Percentiles rank a stretch among this genome's conserved stretches.
Evolutionary conservation across 306 rosid genomes (phyloP).

Genomic region (Sophora flavescens): DNA sequence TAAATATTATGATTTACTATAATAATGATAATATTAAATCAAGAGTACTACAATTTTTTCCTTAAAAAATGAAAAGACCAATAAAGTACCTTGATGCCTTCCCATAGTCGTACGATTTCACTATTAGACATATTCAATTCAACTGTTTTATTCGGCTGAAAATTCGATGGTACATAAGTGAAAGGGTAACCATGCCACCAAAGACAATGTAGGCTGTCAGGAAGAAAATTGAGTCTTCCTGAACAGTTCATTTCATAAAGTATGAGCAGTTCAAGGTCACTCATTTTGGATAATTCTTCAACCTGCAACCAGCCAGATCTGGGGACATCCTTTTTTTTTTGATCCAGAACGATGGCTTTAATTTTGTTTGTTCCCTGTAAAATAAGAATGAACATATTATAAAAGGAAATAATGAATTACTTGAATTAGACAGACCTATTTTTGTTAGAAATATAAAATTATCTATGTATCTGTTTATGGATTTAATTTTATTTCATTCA

Average conservation of each 20-base stretch:
- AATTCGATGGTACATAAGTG: constrained; percentile 4
- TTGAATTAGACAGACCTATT: neutral
- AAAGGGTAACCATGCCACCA: constrained; percentile 29
- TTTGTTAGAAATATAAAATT: neutral
- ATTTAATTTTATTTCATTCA: neutral
- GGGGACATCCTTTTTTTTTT: neutral
- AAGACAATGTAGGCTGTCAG: constrained; percentile 11
- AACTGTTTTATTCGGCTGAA: neutral
- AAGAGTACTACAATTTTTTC: neutral
- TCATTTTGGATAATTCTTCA: constrained; percentile 6
- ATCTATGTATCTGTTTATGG: neutral
- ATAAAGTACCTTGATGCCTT: neutral
- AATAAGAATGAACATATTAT: neutral
- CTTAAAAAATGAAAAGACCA: neutral
- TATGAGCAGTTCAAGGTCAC: neutral
- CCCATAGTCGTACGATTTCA: constrained; percentile 8
- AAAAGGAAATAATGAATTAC: neutral
- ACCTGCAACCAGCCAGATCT: neutral
- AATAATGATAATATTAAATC: too few species aligned
- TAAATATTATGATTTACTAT: too few species aligned
- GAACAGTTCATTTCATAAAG: neutral
- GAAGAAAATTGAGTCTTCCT: neutral
- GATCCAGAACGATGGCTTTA: constrained; percentile 39
- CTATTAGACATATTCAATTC: constrained; percentile 20
- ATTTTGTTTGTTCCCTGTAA: neutral